Conservation (phyloP, 192 early-diverging fungal genomes). For the Powellomyces hirtus region DNA sequence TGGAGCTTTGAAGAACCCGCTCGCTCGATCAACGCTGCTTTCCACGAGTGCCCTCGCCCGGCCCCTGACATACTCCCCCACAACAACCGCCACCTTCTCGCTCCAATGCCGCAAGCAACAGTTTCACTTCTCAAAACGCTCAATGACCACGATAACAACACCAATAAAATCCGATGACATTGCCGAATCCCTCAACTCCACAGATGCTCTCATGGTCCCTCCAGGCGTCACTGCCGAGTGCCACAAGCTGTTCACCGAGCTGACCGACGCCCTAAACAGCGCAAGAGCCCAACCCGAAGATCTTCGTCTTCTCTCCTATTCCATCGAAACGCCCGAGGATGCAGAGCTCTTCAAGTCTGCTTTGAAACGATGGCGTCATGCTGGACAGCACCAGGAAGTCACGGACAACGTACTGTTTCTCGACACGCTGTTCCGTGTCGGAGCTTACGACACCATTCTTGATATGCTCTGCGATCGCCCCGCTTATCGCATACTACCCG, state of each 20-base stretch:
- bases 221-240: neutral
- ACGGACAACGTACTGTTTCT: conserved; percentile 14
- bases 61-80: no score
- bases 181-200: no score
- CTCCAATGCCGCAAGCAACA: no score
- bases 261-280: neutral
- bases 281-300: neutral
- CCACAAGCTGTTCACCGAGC: neutral
- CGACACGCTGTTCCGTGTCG: conserved; percentile 1
- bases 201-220: no score
- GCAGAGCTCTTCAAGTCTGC: conserved; percentile 14
- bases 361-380: conserved; percentile 11
- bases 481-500: conserved; percentile 6
- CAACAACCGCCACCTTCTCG: no score
- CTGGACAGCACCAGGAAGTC: neutral
- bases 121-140: no score
- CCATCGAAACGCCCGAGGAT: conserved; percentile 11
- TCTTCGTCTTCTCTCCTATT: conserved; percentile 16
- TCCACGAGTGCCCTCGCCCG: no score
- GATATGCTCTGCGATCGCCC: conserved; percentile 29
- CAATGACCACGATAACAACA: no score
- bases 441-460: conserved; percentile 18
- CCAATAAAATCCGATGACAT: no score
- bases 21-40: no score
- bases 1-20: no score